Base-by-base conservation (phyloP, 192 early-diverging fungal genomes). In the Geranomyces variabilis region DNA sequence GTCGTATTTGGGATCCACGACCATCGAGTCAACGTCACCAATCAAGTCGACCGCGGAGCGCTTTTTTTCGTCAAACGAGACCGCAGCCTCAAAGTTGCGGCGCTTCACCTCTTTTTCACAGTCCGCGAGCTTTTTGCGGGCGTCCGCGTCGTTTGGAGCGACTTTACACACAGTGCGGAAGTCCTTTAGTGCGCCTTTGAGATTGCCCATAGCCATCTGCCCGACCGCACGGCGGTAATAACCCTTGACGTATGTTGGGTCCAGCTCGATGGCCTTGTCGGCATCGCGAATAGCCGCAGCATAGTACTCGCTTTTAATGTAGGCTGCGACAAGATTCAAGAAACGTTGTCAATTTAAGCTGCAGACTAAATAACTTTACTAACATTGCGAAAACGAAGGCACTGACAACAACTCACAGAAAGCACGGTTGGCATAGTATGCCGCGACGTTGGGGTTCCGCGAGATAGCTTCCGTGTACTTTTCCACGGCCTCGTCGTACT, bases 141-240 rank as follows among this genome's bases (percentile, higher is more conserved):
- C 97, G 72, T 89, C 89, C 36, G 84, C 86, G 74, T 98, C 95
- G 14, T 72, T 81, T 1, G 95, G 97, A 26, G 87, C 86, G 51
- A 89, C 83, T 63, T 88, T 92, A 46, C 87, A 81, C 33, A 95
- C 93, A 10, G 81, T 65, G 14, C 74, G 70, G 44, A 86, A 82
- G 58, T 86, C 85, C 57, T 86, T 86, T n/a, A 84, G 76, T 26
- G 85, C 81, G 24, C 80, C 93, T 79, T 94, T 93, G 69, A 98
- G 87, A 61, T 91, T 87, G 12, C 90, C 88, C 79, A 98, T 79
- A 0, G 90, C 92, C 85, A 95, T 89, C 63, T 95, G 87, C 6
- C 93, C 96, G 9, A 89, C 84, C 2, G 96, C 97, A 63, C 95
- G 86, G 45, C 97, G 90, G 78, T 94, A 99, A 77, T 97, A 97